Percentiles rank a stretch among this genome's conserved stretches.
Evolutionary conservation across 331 rosid genomes (phyloP).

Genomic region (Malus hybrid): DNA sequence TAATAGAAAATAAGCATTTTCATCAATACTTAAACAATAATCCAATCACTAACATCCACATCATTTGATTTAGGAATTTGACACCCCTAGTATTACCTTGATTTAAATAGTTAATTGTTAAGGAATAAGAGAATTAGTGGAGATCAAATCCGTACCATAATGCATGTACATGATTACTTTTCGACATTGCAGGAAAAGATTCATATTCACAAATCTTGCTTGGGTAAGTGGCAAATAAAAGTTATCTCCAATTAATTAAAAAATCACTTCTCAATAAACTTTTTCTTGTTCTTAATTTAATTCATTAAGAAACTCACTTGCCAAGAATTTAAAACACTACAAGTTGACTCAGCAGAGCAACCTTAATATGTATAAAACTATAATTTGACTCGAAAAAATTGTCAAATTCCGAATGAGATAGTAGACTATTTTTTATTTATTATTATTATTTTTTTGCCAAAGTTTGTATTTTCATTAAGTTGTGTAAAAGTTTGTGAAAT

Average conservation of each 20-base stretch:
- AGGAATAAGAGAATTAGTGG: accelerated
- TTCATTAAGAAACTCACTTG: background rate
- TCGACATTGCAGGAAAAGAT: no score
- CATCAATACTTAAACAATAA: no score
- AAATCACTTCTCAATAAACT: no score
- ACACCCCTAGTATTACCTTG: no score
- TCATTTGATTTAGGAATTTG: no score
- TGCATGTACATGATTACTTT: no score
- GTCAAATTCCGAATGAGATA: background rate
- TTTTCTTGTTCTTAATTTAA: background rate
- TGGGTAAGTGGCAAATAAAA: background rate
- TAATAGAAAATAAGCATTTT: no score
- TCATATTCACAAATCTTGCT: background rate
- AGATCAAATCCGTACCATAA: no score
- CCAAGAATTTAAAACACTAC: background rate
- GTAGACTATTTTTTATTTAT: background rate
- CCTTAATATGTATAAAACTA: background rate
- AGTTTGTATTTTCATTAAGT: background rate
- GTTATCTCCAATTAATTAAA: background rate
- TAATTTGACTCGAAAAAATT: background rate
- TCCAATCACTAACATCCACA: no score
- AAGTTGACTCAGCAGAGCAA: background rate
- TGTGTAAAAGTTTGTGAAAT: background rate
- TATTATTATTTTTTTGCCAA: background rate
- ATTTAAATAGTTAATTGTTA: no score